A percentile compares a stretch with the other conserved stretches of the same genome.
Evolutionary conservation across 1,139 yeast species (phyloP).

Genomic region (Diutina catenulata): DNA sequence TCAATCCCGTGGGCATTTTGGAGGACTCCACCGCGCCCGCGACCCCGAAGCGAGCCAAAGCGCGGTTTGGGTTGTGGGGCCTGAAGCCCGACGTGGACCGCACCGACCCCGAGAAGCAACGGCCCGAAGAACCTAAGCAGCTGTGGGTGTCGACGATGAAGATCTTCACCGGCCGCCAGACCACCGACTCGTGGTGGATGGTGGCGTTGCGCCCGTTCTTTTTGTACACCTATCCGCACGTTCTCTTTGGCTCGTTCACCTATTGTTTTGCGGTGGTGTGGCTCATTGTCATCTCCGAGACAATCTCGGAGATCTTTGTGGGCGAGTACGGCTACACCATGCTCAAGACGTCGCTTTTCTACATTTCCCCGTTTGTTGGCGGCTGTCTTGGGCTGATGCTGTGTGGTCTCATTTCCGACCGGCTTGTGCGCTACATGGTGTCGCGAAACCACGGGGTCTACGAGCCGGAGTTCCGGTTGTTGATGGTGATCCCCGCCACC

Average conservation of each 20-base stretch:
- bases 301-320: constrained; percentile 39
- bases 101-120: background rate
- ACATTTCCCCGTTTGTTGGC: constrained; percentile 47
- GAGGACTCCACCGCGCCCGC: too few relatives aligned
- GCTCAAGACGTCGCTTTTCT: constrained; percentile 44
- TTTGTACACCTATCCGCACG: constrained; percentile 38
- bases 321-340: constrained; percentile 31
- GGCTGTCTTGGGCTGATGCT: constrained; percentile 45
- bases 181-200: constrained; percentile 45
- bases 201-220: constrained; percentile 45
- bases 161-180: constrained; percentile 29
- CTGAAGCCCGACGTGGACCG: too few relatives aligned
- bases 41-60: too few relatives aligned
- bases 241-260: constrained; percentile 40
- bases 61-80: too few relatives aligned
- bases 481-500: constrained; percentile 43
- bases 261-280: constrained; percentile 52
- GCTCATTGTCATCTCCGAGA: constrained; percentile 51
- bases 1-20: background rate
- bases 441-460: constrained; percentile 38
- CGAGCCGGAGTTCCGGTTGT: constrained; percentile 51
- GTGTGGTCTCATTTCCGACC: constrained; percentile 42
- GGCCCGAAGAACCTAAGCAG: background rate
- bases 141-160: background rate
- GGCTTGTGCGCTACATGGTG: constrained; percentile 26